phyloP scores from a whole-genome alignment of 345 rosid genomes.

The Theobroma cacao region DNA sequence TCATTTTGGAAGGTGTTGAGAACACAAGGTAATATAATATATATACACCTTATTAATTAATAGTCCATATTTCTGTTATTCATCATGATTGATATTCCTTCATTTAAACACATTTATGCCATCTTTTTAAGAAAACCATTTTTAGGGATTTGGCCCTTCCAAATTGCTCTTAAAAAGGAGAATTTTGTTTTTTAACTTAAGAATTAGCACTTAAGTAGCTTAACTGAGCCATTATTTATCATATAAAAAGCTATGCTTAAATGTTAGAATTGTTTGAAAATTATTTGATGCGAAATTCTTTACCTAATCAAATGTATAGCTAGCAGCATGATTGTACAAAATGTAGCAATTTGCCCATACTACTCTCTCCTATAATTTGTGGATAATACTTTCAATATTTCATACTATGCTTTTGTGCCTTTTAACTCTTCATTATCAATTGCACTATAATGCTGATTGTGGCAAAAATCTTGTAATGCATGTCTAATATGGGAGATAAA shows the following conservation, averaged over 20 bases:
- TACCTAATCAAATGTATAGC: background rate
- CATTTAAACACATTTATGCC: too few relatives aligned
- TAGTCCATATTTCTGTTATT: too few relatives aligned
- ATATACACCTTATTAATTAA: too few relatives aligned
- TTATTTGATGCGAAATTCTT: background rate
- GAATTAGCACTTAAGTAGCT: background rate
- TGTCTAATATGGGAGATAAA: background rate
- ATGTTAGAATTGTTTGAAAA: background rate
- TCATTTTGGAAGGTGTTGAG: too few relatives aligned
- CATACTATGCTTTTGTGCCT: background rate
- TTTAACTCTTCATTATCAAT: background rate
- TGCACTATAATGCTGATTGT: background rate
- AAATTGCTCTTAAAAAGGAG: background rate
- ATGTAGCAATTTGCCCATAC: background rate
- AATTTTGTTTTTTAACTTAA: background rate
- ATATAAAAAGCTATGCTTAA: background rate
- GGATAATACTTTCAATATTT: background rate
- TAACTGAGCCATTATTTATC: background rate
- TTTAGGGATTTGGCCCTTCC: background rate
- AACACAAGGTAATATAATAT: too few relatives aligned
- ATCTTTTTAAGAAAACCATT: background rate
- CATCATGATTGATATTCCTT: too few relatives aligned
- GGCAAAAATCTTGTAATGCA: background rate
- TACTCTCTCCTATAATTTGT: background rate
- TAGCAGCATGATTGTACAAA: background rate